These are phyloP conservation scores for Leucosporidium scottii DNA, from an alignment of 768 basidiomycete genomes.

Conservation along the genomic window DNA sequence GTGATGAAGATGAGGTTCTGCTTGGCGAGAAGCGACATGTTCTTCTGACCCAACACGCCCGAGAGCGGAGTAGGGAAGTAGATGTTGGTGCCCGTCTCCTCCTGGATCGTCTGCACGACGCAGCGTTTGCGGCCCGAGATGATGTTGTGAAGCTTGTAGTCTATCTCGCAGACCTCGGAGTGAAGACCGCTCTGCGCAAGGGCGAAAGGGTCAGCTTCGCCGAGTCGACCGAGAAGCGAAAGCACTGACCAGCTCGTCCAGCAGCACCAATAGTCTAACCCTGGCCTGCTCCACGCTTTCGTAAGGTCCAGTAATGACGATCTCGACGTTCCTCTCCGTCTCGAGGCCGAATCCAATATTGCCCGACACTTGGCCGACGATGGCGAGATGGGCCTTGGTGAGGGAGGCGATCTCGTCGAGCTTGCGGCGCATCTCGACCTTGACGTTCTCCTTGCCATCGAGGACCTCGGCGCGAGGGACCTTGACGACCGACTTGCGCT, in stretches of 20 bases:
- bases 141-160: slow-evolving; percentile 86
- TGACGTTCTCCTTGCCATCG: slow-evolving; percentile 51
- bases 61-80: slow-evolving; percentile 87
- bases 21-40: slow-evolving; percentile 51
- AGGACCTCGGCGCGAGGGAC: slow-evolving; percentile 89
- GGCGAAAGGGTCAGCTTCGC: slow-evolving; percentile 16
- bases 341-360: slow-evolving; percentile 85
- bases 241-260: slow-evolving; percentile 82
- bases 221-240: neutral
- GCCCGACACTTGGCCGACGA: slow-evolving; percentile 67
- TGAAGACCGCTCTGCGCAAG: slow-evolving; percentile 71
- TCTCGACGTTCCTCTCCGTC: slow-evolving; percentile 86
- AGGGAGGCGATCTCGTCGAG: slow-evolving; percentile 90
- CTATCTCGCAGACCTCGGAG: slow-evolving; percentile 84
- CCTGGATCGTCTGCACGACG: slow-evolving; percentile 82
- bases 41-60: slow-evolving; percentile 58
- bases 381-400: slow-evolving; percentile 86
- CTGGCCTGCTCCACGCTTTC: slow-evolving; percentile 87
- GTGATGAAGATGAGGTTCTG: slow-evolving; percentile 90
- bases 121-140: slow-evolving; percentile 81
- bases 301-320: slow-evolving; percentile 75
- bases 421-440: slow-evolving; percentile 37
- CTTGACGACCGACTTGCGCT: slow-evolving; percentile 76
- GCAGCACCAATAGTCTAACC: slow-evolving; percentile 81
- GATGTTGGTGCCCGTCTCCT: slow-evolving; percentile 95